Evolutionary conservation across 331 rosid species (phyloP).

Genomic region (Stylosanthes scabra): DNA sequence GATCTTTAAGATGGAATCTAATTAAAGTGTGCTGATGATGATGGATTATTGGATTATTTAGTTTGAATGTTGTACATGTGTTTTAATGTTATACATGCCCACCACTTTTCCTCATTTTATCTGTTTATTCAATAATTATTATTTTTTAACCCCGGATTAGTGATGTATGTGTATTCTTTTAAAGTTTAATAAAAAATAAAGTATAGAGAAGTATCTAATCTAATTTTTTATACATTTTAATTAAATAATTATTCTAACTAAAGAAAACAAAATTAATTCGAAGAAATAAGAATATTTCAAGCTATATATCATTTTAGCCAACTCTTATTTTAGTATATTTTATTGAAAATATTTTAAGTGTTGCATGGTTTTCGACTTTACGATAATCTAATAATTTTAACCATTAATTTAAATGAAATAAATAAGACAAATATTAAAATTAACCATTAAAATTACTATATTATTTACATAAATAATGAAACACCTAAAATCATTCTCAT

Average conservation of each 20-base stretch:
- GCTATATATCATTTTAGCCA: not conserved
- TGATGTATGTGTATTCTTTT: not conserved
- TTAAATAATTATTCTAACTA: not conserved
- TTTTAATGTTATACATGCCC: not conserved
- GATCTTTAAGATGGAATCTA: slow-evolving; percentile 1
- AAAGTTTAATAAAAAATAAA: not conserved
- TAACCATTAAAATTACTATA: not conserved
- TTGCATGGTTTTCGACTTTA: too few species aligned
- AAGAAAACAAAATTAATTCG: too few species aligned
- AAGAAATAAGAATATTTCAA: not conserved
- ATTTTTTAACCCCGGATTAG: not conserved
- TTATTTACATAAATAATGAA: too few species aligned
- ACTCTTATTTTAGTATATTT: not conserved
- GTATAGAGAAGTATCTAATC: not conserved
- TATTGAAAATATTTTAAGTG: too few species aligned
- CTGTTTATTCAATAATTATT: not conserved
- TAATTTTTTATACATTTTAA: not conserved
- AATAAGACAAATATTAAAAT: too few species aligned
- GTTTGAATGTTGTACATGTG: not conserved
- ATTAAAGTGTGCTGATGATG: not conserved
- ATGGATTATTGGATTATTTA: slow-evolving; percentile 7
- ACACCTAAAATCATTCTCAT: too few species aligned
- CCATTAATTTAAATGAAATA: too few species aligned
- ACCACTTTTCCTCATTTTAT: not conserved
- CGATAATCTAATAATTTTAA: too few species aligned